Evolutionary conservation across 2,329 filamentous ascomycete genomes (phyloP), one percentile per base, ranked within the genome.

Genomic region (Aspergillus ibericus): DNA sequence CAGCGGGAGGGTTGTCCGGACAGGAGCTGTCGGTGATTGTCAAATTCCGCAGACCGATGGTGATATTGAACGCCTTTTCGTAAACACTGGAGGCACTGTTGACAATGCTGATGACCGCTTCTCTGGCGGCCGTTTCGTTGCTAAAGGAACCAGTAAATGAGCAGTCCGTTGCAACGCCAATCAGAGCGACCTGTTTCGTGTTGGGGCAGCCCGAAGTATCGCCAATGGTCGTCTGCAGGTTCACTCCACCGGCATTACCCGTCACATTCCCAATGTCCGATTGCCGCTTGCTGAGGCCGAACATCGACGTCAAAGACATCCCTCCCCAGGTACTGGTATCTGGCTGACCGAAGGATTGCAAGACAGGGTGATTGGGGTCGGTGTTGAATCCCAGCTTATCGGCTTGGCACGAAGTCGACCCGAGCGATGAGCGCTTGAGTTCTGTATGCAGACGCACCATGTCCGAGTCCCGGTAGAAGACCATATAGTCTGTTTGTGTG

Each of bases 101-200:
- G 73, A 99, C 89, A 71, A 91, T 83, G 53, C 81, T 82, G 67
- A 99, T 92, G 62, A 99, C 84, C 72, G 95, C 95, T 61, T 83
- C 75, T 56, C 88, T 83, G 22, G 88, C 84, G n/a, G 85, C 80
- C 52, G 85, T 80, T 44, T 83, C 83, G 20, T 82, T 83, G 61
- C 87, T 84, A 73, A 97, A 96, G 3, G 82, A 81, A 1, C 80
- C 80, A 38, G 88, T 92, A 72, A 98, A 98, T 8, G 86, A 90
- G 80, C 95, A 99, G 75, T 99, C 95, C 0, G 92, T 95, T 8
- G 92, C 95, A 36, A 98, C 87, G 27, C 95, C 95, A 22, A 99
- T 86, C 40, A 98, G 82, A 0, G 95, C 95, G 16, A 99, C 92
- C 75, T 90, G 96, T 65, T 92, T 87, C n/a, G 92, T 93, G 1